Evolutionary conservation across 1,284 basidiomycete genomes (phyloP), one percentile per base, ranked within the genome.

Genomic region (Fomitopsis pinicola): DNA sequence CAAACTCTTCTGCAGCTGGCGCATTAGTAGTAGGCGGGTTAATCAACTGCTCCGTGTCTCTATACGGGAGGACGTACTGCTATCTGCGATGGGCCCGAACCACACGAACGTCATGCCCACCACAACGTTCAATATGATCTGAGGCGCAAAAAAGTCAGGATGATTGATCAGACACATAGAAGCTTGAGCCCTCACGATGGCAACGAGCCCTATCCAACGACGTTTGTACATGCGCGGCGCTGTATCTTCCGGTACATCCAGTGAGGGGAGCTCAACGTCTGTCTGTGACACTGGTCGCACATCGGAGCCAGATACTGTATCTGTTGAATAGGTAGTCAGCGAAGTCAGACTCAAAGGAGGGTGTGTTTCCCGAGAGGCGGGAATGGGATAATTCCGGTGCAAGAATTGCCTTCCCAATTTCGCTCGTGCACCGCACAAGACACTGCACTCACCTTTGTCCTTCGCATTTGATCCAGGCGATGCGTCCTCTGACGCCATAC

Each of bases 81-180:
- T 72, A 52, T 84, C 85, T 0, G 91, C 78, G 59, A 93, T 91
- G 2, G 91, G 88, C 9, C 89, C 91, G 69, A 92, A 93, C 89
- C 83, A 85, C 3, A 87, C 81, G 81, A 84, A 84, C 14, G 80
- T 75, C 83, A 89, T 85, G 1, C 82, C 89, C 1, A 80, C 77
- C 12, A 84, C 79, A 36, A 87, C 70, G 60, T 86, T 89, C 28
- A 92, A 73, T 9, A 85, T 44, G 19, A 86, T 77, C 89, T 91
- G 2, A 9, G 17, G 22, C 15, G n/a, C 15, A 19, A 8, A 1
- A 19, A 8, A 7, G 42, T 22, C n/a, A 19, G 14, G 5, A 17
- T 6, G 42, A 19, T 8, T n/a, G 7, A 19, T 45, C 22, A 22
- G 22, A 1, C n/a, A 17, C 1, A 6, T 4, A 15, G 14, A 42